Base-by-base conservation (phyloP, 306 rosid species). In the Fragaria ananassa region DNA sequence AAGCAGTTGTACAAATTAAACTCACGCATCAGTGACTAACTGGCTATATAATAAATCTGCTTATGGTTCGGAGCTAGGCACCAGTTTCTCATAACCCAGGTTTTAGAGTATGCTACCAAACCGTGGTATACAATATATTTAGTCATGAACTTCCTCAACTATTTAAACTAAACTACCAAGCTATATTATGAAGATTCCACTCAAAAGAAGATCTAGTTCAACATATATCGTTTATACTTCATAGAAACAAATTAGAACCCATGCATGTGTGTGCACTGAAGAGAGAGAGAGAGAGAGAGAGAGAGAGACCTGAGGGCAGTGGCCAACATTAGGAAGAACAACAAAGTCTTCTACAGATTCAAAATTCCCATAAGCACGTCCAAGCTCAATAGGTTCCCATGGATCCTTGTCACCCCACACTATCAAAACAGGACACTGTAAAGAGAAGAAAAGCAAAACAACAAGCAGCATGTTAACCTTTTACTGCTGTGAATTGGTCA, bases 391-490 rank as follows among this genome's bases (percentile, higher is more conserved):
- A 50, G 98, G 97, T 85, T 94, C 98, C 98, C 98, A 94, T 25
- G 98, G 98, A 86, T 94, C 98, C 86, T 91, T 94, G 84, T 92
- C 98, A 74, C 98, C 98, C 98, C 98, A 94, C 46, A 82, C 97
- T 78, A 94, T 89, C 86, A 91, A 62, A 82, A 94, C 89, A 4
- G 98, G 98, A 80, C 96, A 91, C 98, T 94, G 85, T 71, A 78
- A 75, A 78, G 45, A 76, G 70, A 67, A 80, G 31, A n/a, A 44
- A 29, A 57, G 63, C 34, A 57, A 57, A 54, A 41, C 31, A 35
- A 42, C 29, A 10, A 56, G 12, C 15, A 78, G 67, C 21, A 42
- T 9, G 18, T n/a, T 37, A 15, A n/a, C 6, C 18, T 27, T 42
- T 56, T 21, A 56, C 27, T 42, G 12, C 37, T 18, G 9, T 17